Base-by-base conservation (phyloP, 148 eudicot genomes). In the Fagopyrum tataricum region DNA sequence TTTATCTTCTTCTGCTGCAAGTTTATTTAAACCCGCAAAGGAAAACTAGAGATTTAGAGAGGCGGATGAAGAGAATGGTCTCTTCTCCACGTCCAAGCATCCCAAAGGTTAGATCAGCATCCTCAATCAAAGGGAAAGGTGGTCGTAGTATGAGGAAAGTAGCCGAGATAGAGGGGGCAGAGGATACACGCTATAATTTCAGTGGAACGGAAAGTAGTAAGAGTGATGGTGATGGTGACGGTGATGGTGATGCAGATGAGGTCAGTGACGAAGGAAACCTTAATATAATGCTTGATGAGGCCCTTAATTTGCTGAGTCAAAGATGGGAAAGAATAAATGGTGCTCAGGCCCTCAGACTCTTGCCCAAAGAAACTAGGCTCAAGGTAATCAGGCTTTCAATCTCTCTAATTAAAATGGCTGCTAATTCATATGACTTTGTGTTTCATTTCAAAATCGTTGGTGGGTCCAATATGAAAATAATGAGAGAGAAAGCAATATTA, bases 291-390 rank as follows among this genome's bases (percentile, higher is more conserved):
- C 88, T 90, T 76, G 99, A 96, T 74, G 96, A 87, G 86, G 99
- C 96, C 59, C 95, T 92, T 84, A 83, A 92, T 84, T 79, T 96
- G 79, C 83, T 96, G 84, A 81, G 92, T 83, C 83, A 74, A 79
- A 87, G 97, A 83, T 96, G 97, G 97, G 97, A 92, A 76, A 86
- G 96, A 73, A 86, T 96, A 75, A 84, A 96, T 80, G 99, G 99
- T 71, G 96, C 95, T 59, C 97, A 96, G 79, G 99, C 99, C 44
- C 84, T 96, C 62, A 92, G 85, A 78, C 78, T 92, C 62, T 87
- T 96, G 67, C 99, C 99, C 6, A 90, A 75, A 81, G 96, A 92
- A 76, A 96, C 99, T 59, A 92, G 89, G 83, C 78, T 96, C 42
- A 92, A 96, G 99, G 99, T 92, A 78, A 31, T 31, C 37, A 31